A percentile compares a stretch with the other conserved stretches of the same genome.
Conservation (phyloP, 257 asterid genomes). For the Plectranthus barbatus region DNA sequence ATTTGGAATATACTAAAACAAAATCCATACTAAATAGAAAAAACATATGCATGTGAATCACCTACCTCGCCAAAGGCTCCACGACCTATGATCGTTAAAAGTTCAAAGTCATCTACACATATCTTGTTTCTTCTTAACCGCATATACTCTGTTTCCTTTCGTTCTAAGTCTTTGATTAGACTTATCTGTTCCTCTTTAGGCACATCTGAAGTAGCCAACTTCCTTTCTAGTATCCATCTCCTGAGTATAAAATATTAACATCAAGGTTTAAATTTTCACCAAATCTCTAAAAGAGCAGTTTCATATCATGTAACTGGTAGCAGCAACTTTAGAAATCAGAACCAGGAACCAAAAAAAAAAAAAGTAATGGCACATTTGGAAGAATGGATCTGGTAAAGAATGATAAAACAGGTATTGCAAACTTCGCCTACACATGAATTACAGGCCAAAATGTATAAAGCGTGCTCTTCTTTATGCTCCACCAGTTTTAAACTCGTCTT, state of each 20-base stretch:
- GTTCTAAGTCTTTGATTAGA: slow-evolving; percentile 76
- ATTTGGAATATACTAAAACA: slow-evolving; percentile 1
- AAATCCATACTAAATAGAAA: neutral
- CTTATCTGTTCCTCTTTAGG: slow-evolving; percentile 79
- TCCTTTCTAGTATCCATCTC: slow-evolving; percentile 81
- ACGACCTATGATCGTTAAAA: slow-evolving; percentile 78
- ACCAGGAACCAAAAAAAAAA: neutral
- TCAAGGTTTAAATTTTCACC: slow-evolving; percentile 1
- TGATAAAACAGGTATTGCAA: neutral
- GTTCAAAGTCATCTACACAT: slow-evolving; percentile 90
- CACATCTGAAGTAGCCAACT: slow-evolving; percentile 88
- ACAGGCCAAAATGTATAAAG: neutral
- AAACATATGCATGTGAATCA: slow-evolving; percentile 16
- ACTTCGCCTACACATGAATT: too few relatives aligned
- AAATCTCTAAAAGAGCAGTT: neutral
- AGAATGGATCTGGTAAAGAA: neutral
- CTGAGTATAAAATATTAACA: slow-evolving; percentile 31
- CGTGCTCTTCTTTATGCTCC: neutral
- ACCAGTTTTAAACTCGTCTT: neutral
- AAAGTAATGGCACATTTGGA: neutral
- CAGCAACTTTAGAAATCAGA: neutral
- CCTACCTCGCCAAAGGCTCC: slow-evolving; percentile 96
- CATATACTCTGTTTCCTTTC: slow-evolving; percentile 86
- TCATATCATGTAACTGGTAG: neutral
- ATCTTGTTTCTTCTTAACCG: slow-evolving; percentile 82